Conservation (phyloP, 306 rosid species). For the Rosa lucieae region DNA sequence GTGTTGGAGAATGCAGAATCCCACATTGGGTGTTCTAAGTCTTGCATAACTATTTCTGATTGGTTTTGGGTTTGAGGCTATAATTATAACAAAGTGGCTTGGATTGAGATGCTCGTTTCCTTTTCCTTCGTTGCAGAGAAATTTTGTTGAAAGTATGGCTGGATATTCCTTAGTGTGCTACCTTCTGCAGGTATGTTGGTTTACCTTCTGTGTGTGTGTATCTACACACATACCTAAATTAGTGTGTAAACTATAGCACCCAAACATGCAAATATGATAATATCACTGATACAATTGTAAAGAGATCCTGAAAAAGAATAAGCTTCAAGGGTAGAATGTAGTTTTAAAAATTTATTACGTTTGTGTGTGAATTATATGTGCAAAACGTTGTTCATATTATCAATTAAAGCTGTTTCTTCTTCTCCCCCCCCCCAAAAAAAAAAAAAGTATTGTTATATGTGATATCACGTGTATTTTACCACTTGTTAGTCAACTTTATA, state of each 20-base stretch:
- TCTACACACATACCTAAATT: too few relatives aligned
- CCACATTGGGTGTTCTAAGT: neutral
- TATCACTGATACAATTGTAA: neutral
- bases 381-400: neutral
- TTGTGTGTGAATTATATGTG: neutral
- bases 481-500: neutral
- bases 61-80: neutral
- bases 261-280: neutral
- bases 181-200: slow-evolving; percentile 75
- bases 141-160: slow-evolving; percentile 99
- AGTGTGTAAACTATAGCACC: neutral
- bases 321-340: neutral
- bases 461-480: neutral
- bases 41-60: neutral
- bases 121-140: slow-evolving; percentile 57
- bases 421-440: neutral
- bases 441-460: neutral
- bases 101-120: slow-evolving; percentile 3
- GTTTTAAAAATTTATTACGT: neutral
- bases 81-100: neutral
- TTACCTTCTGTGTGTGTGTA: neutral
- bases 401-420: neutral
- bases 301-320: neutral
- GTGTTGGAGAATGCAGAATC: neutral
- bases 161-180: slow-evolving; percentile 99